Conservation (phyloP, 331 rosid genomes). For the Cydonia oblonga region DNA sequence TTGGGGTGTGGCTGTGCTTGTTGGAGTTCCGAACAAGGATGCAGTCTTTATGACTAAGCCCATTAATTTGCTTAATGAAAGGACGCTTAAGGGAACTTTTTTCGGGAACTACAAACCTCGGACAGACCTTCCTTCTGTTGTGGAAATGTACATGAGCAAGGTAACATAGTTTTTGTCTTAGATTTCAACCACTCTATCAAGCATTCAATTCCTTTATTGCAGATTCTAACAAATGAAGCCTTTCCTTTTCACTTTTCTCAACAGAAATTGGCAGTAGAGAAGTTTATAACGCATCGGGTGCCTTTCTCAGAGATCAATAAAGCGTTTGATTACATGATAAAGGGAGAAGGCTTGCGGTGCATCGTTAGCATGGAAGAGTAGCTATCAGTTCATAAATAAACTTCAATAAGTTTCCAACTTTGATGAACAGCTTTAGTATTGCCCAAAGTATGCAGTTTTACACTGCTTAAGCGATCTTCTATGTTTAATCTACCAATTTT, state of each 20-base stretch:
- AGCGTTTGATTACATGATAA: constrained; percentile 16
- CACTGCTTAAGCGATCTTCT: background rate
- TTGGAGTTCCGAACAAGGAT: constrained; percentile 31
- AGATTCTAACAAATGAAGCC: background rate
- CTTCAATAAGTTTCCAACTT: background rate
- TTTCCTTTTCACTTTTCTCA: background rate
- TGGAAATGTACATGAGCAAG: constrained; percentile 38
- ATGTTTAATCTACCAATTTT: background rate
- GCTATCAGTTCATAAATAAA: background rate
- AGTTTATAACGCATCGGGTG: constrained; percentile 10
- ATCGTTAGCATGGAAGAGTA: constrained; percentile 15
- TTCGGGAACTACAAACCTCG: constrained; percentile 38
- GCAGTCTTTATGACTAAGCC: constrained; percentile 36
- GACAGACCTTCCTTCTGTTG: constrained; percentile 34
- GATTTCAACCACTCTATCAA: background rate
- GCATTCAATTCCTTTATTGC: background rate
- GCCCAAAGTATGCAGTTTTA: background rate
- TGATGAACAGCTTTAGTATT: background rate
- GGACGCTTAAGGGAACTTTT: constrained; percentile 28
- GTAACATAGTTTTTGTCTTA: background rate
- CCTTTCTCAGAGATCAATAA: constrained; percentile 15
- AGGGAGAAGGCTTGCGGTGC: constrained; percentile 14
- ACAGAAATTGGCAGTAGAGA: constrained; percentile 9
- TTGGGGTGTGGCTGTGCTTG: constrained; percentile 42
- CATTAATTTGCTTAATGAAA: constrained; percentile 31